These are phyloP conservation scores for Raddia distichophylla DNA, from an alignment of 176 grass and related monocot species.

Conservation along the genomic window DNA sequence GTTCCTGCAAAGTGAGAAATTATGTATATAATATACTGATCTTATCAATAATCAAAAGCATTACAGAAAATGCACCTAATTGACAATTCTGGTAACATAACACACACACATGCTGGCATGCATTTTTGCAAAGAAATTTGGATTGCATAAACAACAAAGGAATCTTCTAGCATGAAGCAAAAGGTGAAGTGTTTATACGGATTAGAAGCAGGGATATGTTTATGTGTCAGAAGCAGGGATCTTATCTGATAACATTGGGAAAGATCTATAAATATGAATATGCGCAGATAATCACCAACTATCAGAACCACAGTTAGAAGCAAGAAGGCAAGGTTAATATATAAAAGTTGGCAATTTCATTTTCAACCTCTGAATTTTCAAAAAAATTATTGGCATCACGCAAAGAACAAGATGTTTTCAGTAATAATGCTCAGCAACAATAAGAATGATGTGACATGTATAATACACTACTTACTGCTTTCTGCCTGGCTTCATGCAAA, in stretches of 20 bases:
- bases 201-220: background rate
- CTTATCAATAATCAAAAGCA: background rate
- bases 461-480: conserved; percentile 57
- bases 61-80: background rate
- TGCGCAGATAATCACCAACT: too few relatives aligned
- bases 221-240: too few relatives aligned
- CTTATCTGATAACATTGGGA: too few relatives aligned
- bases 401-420: background rate
- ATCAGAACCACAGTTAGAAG: too few relatives aligned
- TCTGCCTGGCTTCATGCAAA: conserved; percentile 72
- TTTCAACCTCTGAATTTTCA: background rate
- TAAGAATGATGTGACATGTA: conserved; percentile 8
- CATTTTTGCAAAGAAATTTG: background rate
- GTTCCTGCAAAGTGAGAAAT: conserved; percentile 54
- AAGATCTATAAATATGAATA: too few relatives aligned
- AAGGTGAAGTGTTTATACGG: background rate
- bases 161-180: conserved; percentile 3
- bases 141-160: background rate
- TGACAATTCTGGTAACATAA: background rate
- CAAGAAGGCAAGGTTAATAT: background rate
- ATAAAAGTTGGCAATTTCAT: background rate
- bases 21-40: background rate
- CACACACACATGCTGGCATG: background rate
- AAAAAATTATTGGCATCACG: background rate
- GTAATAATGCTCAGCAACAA: conserved; percentile 21